Evolutionary conservation across 768 basidiomycete species (phyloP), one percentile per base, ranked within the genome.

Genomic region (Pholiota conissans): DNA sequence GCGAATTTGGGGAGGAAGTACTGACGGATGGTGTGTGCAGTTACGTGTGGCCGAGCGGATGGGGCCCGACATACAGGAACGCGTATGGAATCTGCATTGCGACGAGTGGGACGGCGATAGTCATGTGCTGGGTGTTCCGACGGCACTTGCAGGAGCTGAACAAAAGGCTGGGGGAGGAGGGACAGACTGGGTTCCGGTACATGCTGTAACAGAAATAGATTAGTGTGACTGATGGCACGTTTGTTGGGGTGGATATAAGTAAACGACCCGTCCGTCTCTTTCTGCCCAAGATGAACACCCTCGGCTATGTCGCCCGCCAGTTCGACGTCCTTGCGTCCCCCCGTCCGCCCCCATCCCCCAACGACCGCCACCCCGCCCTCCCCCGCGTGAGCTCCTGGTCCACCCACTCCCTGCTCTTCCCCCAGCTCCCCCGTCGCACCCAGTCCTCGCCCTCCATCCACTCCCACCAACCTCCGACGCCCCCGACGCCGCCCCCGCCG

Each of bases 291-390:
- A 93, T 93, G 91, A 93, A 93, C 77, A 89, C 89, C 65, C 84
- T 93, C 66, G 79, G 82, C 16, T 87, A 90, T 74, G 79, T 93
- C 60, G 90, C 91, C 63, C 87, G 88, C 68, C 87, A 91, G 71
- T 85, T 91, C 79, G 90, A 93, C 76, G 85, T 83, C 60, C 75
- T 90, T 63, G 85, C 86, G 57, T 74, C 85, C 7, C 70, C 85
- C 49, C 79, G 78, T 64, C 78, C 85, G 40, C 83, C 84, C 26
- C 82, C 87, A 14, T 79, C 84, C 35, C 83, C 85, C 0, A 82
- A 85, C 40, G 72, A 75, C 45, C 65, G 73, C 45, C 59, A 53
- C 62, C 59, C 55, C 65, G 53, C 70, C n/a, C 65, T 80, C 22
- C 80, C 75, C 54, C 80, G 86, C 54, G 78, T 81, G 34, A 75